Evolutionary conservation across 2,329 filamentous ascomycete genomes (phyloP).

Genomic region (Lecanicillium sp.): DNA sequence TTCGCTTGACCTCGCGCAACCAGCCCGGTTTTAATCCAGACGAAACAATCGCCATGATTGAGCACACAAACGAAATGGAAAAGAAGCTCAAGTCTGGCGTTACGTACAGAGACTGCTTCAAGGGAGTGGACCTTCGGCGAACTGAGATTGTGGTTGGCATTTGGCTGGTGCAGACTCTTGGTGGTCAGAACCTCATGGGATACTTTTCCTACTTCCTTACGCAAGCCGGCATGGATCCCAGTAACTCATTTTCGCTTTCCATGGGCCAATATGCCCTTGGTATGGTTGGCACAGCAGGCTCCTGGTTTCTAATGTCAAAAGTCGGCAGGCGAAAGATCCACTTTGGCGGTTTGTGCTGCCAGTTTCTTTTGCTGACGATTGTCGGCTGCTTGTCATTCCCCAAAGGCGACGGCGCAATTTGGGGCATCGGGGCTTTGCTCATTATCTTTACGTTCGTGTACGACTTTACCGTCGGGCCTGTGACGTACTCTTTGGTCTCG

Average conservation of each 20-base stretch:
- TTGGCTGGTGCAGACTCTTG: conserved; percentile 40
- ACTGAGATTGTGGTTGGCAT: conserved; percentile 43
- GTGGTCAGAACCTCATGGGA: conserved; percentile 40
- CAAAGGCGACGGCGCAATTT: conserved; percentile 23
- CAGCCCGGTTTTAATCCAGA: conserved; percentile 33
- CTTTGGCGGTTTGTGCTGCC: conserved; percentile 33
- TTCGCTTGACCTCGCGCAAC: conserved; percentile 30
- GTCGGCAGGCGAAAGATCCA: conserved; percentile 43
- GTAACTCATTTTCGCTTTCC: conserved; percentile 34
- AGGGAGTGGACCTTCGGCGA: conserved; percentile 39
- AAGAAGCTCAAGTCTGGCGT: conserved; percentile 32
- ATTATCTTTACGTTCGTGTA: conserved; percentile 46
- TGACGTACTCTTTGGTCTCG: conserved; percentile 42
- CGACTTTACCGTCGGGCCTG: conserved; percentile 45
- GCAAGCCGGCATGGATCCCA: conserved; percentile 35
- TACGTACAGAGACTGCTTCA: conserved; percentile 43
- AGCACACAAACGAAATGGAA: conserved; percentile 43
- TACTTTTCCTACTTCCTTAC: conserved; percentile 38
- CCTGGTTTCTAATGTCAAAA: conserved; percentile 40
- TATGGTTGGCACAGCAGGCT: conserved; percentile 40
- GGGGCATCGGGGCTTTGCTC: conserved; percentile 37
- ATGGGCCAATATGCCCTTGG: conserved; percentile 42
- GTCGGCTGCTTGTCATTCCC: conserved; percentile 31
- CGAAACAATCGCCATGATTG: conserved; percentile 43
- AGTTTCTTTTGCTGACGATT: conserved; percentile 30